phyloP scores from a whole-genome alignment of 768 basidiomycete genomes.

The Hericium coralloides region DNA sequence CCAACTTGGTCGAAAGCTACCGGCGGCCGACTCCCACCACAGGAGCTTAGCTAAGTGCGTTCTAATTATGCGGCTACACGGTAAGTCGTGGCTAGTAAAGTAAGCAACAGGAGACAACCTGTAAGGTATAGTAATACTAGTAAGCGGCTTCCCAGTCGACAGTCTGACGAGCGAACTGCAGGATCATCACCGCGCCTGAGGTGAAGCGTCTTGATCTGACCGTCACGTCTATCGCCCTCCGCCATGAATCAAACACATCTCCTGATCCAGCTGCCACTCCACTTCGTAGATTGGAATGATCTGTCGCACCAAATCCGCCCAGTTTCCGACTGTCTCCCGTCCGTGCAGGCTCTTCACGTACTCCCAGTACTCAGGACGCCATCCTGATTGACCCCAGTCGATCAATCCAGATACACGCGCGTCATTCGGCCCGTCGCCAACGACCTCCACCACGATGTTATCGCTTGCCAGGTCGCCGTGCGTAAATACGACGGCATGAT shows the following conservation, averaged over 20 bases:
- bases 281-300: not conserved
- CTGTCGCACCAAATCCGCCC: not conserved
- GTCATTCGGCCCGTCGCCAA: conserved; percentile 2
- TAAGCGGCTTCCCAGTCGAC: too few species aligned
- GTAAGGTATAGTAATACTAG: too few species aligned
- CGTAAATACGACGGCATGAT: conserved; percentile 9
- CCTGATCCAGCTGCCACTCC: not conserved
- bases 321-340: not conserved
- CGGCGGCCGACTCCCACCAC: too few species aligned
- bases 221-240: not conserved
- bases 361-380: conserved; percentile 11
- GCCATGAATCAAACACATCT: not conserved
- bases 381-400: conserved; percentile 11
- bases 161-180: too few species aligned
- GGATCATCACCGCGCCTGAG: too few species aligned
- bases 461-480: conserved; percentile 7
- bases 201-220: too few species aligned
- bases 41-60: too few species aligned
- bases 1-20: too few species aligned
- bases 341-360: conserved; percentile 3
- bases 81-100: too few species aligned
- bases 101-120: too few species aligned
- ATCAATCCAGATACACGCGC: conserved; percentile 3
- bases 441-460: conserved; percentile 6
- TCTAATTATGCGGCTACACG: too few species aligned